Evolutionary conservation across 2,329 filamentous ascomycete genomes (phyloP), one percentile per base, ranked within the genome.

Genomic region (Cladosporium sp.): DNA sequence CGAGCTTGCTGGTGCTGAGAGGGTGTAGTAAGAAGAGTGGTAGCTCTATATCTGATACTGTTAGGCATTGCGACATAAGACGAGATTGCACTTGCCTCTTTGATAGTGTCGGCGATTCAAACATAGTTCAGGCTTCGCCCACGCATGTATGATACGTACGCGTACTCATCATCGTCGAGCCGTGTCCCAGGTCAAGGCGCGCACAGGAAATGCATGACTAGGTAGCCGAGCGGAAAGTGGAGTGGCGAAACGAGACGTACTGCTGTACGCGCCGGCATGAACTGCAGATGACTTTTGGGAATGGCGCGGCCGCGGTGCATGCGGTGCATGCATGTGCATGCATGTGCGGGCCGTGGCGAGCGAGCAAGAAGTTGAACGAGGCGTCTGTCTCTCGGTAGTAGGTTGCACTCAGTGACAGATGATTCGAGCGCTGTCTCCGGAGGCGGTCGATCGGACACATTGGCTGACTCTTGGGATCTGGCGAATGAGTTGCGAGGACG

Each of bases 231-330:
- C n/a, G n/a, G n/a, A 46, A 52, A 29, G 52, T 31, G 52, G 26
- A 55, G 52, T 55, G 52, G 52, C 52, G 31, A 55, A 55, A n/a
- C 18, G 52, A 57, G 40, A 46, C 10, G 40, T 46, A 46, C 40
- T 46, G 40, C 37, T 40, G 55, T 57, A 57, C 55, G 55, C 55
- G 55, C 33, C 29, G 29, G 55, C 55, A 57, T 57, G 55, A 57
- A 57, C 55, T 57, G 55, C 55, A 57, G 55, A 57, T 57, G 55
- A 40, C 55, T 21, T 57, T 23, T n/a, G n/a, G n/a, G 29, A n/a
- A 33, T 57, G 55, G 31, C 52, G 52, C 52, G 52, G 28, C 28
- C 52, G 52, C 40, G 10, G 8, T 44, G 37, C 37, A n/a, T 40
- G 37, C 11, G 12, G 10, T 35, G 29, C 35, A 37, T 11, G 35